Conservation (phyloP, 2,329 filamentous ascomycete species). For the Aspergillus alliaceus region DNA sequence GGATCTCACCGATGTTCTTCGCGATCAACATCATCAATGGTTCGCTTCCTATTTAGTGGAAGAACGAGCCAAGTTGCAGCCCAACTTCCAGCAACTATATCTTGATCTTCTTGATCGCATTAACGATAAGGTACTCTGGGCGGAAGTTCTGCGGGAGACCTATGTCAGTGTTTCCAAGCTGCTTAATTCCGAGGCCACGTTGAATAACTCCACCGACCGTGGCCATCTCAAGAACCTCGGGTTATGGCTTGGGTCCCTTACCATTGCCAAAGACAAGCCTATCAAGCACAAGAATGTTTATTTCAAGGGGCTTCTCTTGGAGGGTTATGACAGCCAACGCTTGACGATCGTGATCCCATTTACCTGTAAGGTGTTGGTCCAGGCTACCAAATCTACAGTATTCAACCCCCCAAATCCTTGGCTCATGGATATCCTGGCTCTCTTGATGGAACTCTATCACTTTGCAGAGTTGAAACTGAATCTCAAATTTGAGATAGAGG, state of each 20-base stretch:
- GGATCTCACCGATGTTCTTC: conserved; percentile 76
- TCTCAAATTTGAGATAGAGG: conserved; percentile 97
- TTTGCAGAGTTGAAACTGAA: conserved; percentile 92
- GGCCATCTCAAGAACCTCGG: conserved; percentile 90
- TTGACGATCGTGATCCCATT: conserved; percentile 93
- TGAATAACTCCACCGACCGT: conserved; percentile 81
- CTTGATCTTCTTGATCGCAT: conserved; percentile 84
- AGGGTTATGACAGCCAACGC: conserved; percentile 89
- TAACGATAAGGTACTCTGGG: conserved; percentile 75
- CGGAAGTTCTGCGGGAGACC: conserved; percentile 88
- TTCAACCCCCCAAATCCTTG: conserved; percentile 96
- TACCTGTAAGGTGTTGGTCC: conserved; percentile 90
- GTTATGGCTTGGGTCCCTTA: conserved; percentile 89
- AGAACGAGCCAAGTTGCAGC: conserved; percentile 93
- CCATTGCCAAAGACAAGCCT: conserved; percentile 88
- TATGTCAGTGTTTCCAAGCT: conserved; percentile 82
- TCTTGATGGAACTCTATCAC: conserved; percentile 91
- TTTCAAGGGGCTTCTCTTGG: conserved; percentile 91
- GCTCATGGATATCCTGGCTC: conserved; percentile 91
- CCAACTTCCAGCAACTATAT: conserved; percentile 93
- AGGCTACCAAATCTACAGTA: conserved; percentile 79
- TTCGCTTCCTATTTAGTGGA: conserved; percentile 94
- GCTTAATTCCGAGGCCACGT: conserved; percentile 84
- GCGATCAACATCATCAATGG: conserved; percentile 87
- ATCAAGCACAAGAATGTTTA: conserved; percentile 96